Base-by-base conservation (phyloP, 495 filamentous ascomycete species). In the Choiromyces venosus region DNA sequence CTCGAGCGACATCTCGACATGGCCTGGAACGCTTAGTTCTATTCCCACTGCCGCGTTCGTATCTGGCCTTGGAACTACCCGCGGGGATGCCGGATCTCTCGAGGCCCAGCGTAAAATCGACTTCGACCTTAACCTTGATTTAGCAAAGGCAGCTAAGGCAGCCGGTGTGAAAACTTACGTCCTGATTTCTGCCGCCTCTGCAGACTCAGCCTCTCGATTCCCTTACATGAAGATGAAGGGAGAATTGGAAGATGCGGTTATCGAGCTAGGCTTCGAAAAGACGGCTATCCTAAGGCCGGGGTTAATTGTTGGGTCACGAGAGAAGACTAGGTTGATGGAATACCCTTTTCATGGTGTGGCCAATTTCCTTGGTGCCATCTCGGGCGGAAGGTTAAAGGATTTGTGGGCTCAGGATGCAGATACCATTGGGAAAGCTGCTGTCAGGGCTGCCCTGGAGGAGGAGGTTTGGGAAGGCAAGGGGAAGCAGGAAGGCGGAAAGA, bases 31-130 rank as follows among this genome's bases (percentile, higher is more conserved):
- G 65, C 85, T 93, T 72, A 79, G 83, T 16, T 81, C 84, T 4
- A 90, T 90, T 0, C 68, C 85, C 0, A 91, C 90, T 0, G 81
- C 84, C 2, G 85, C 88, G 65, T 87, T 91, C 78, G 85, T 91
- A 72, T 91, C 90, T 0, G 84, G 88, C 21, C 84, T 93, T 33
- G 91, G 85, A 66, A 93, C 91, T 1, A 93, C 91, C 7, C 85
- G 87, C 29, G 86, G 75, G 0, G 85, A 85, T 40, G 91, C 90
- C 0, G 91, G 91, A 38, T 87, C 90, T 61, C 85, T 93, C 73
- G 87, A 87, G 42, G 89, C 90, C 76, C 91, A 93, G 81, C 88
- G 90, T 79, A 91, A 91, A 77, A 88, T 93, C 46, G 91, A 93
- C 82, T 87, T 91, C 82, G 90, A 90, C 79, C 83, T 92, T 38